Base-by-base conservation (phyloP, 176 grass and related monocot genomes). In the Chrysopogon serrulatus region DNA sequence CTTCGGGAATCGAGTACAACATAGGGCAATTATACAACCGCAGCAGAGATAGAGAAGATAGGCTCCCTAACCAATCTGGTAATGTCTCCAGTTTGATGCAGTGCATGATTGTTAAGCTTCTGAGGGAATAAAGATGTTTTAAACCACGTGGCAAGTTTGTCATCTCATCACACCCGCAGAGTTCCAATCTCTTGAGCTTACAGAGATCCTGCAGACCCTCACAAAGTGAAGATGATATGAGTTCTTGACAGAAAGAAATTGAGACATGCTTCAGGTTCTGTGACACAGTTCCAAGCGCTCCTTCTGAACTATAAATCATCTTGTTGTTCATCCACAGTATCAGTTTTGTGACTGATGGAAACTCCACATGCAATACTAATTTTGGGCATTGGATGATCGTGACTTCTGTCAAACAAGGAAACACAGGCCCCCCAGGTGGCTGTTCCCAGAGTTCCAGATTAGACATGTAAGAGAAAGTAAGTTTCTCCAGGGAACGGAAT, bases 371-470 rank as follows among this genome's bases (percentile, higher is more conserved):
- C 66, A 82, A 60, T 60, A 16, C 35, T 72, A 82, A 60, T 60
- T 82, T 56, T 5, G 79, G 79, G 67, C 79, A 82, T 13, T 82
- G 79, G 35, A 82, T 82, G 49, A 82, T 70, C 18, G n/a, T 6
- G 34, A 70, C n/a, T 31, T 81, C 48, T 57, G 65, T 8, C 0
- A 81, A 36, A 33, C 21, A 10, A 28, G 66, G 67, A 57, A 82
- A 82, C 8, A 19, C 13, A 81, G 2, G 12, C 0, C 8, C 12
- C 10, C 31, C 3, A 24, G 17, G 14, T n/a, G 4, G 9, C 65
- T 57, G 23, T 71, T 43, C 48, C 67, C 79, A 82, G 1, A 71
- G 0, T 72, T 72, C 36, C 1, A 82, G 24, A 11, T 28, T 82
- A 30, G 0, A 2, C 79, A 82, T 82, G 12, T 71, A 60, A 21